A percentile compares a stretch with the other conserved stretches of the same genome.
phyloP scores from a whole-genome alignment of 176 grass and related monocot genomes.

The Saccharum spontaneum region DNA sequence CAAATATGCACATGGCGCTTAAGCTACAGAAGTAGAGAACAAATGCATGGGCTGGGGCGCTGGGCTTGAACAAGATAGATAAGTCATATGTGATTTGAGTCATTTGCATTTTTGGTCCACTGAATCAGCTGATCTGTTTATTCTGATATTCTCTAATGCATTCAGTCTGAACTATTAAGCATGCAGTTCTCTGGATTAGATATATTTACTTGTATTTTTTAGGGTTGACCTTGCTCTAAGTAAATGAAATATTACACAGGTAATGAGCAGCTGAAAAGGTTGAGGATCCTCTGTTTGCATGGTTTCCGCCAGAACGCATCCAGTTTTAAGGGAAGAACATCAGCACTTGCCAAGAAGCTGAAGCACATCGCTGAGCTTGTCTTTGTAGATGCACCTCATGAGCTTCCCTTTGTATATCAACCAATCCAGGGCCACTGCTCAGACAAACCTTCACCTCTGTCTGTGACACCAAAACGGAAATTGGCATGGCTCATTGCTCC shows the following conservation, averaged over 20 bases:
- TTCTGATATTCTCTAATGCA: constrained; percentile 1
- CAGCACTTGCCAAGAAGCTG: constrained; percentile 84
- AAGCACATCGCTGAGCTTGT: constrained; percentile 74
- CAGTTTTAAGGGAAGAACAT: constrained; percentile 90
- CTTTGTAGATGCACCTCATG: constrained; percentile 82
- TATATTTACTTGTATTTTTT: constrained; percentile 1
- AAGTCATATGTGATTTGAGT: background rate
- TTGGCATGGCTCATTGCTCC: constrained; percentile 71
- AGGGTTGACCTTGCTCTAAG: background rate
- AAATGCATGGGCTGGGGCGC: background rate
- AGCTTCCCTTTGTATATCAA: constrained; percentile 74
- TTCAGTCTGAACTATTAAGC: constrained; percentile 10
- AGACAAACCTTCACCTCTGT: constrained; percentile 26
- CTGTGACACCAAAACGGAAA: constrained; percentile 47
- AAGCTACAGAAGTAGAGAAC: background rate
- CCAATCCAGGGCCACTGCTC: constrained; percentile 23
- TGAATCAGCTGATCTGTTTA: background rate
- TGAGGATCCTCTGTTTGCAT: constrained; percentile 92
- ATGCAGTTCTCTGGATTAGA: background rate
- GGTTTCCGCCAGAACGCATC: constrained; percentile 94
- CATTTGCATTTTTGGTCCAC: background rate
- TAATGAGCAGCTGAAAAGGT: constrained; percentile 43
- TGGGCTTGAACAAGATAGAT: background rate
- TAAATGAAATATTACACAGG: constrained; percentile 46
- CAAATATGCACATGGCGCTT: background rate